phyloP scores from a whole-genome alignment of 2,329 filamentous ascomycete genomes.

The Hypoxylon sp. region DNA sequence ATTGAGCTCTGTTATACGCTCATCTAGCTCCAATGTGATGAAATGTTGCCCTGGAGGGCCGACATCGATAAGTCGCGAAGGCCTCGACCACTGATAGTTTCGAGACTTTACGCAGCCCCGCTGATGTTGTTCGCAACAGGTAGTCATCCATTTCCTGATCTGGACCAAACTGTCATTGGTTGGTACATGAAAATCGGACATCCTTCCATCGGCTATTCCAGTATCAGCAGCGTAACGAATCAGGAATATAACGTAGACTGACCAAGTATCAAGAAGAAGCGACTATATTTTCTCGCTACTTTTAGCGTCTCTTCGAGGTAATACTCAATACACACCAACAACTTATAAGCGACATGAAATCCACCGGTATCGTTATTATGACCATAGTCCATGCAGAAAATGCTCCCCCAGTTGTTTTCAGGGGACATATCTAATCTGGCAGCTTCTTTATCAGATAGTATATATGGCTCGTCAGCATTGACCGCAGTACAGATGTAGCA shows the following conservation, averaged over 20 bases:
- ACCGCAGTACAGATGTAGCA: conserved; percentile 8
- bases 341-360: no score
- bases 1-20: not conserved
- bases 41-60: not conserved
- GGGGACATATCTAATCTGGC: no score
- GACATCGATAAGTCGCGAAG: conserved; percentile 7
- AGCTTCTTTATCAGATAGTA: no score
- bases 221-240: not conserved
- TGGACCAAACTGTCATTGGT: not conserved
- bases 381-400: no score
- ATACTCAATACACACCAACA: no score
- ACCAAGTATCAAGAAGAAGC: not conserved
- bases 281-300: no score
- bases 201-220: not conserved
- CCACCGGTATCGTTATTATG: no score
- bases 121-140: conserved; percentile 2
- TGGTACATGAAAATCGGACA: not conserved
- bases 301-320: no score
- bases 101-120: conserved; percentile 10
- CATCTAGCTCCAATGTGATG: conserved; percentile 2
- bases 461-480: not conserved
- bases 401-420: not conserved
- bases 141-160: conserved; percentile 1
- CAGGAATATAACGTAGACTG: not conserved
- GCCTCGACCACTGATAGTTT: conserved; percentile 5